A percentile compares a stretch with the other conserved stretches of the same genome.
phyloP scores from a whole-genome alignment of 2,329 filamentous ascomycete species.

The Myrmaecium sp. region DNA sequence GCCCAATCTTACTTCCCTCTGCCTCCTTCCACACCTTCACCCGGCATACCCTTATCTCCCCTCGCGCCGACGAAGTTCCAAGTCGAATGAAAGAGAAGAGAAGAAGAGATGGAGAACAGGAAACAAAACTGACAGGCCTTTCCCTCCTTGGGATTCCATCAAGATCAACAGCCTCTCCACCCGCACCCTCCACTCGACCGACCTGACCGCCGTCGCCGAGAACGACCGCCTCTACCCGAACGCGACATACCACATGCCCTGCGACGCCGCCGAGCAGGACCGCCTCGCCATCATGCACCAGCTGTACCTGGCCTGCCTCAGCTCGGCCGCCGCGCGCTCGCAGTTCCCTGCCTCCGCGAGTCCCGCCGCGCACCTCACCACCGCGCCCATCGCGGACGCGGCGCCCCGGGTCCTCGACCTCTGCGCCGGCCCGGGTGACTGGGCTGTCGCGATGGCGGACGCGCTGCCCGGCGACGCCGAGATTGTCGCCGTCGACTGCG shows the following conservation, averaged over 20 bases:
- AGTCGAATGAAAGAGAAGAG: no score
- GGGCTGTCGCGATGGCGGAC: conserved; percentile 30
- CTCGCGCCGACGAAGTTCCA: no score
- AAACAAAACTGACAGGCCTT: no score
- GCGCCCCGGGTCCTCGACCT: conserved; percentile 21
- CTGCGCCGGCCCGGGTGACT: conserved; percentile 33
- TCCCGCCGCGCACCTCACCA: conserved; percentile 18
- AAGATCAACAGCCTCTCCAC: conserved; percentile 12
- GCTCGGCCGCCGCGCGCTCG: no score
- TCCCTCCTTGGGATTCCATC: no score
- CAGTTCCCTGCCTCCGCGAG: no score
- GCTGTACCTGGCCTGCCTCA: conserved; percentile 33
- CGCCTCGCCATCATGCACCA: conserved; percentile 46
- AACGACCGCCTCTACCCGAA: conserved; percentile 46
- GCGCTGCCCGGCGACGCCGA: conserved; percentile 26
- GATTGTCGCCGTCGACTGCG: conserved; percentile 32
- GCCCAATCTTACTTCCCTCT: background rate
- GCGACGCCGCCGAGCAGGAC: conserved; percentile 48
- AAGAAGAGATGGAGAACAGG: no score
- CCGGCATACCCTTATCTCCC: background rate
- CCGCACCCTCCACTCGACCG: conserved; percentile 24
- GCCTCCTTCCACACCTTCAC: background rate
- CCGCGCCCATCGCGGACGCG: conserved; percentile 12
- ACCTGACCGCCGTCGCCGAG: conserved; percentile 40
- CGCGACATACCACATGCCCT: conserved; percentile 47